Conservation (phyloP, 1,139 yeast species). For the Wickerhamiella pararugosa region DNA sequence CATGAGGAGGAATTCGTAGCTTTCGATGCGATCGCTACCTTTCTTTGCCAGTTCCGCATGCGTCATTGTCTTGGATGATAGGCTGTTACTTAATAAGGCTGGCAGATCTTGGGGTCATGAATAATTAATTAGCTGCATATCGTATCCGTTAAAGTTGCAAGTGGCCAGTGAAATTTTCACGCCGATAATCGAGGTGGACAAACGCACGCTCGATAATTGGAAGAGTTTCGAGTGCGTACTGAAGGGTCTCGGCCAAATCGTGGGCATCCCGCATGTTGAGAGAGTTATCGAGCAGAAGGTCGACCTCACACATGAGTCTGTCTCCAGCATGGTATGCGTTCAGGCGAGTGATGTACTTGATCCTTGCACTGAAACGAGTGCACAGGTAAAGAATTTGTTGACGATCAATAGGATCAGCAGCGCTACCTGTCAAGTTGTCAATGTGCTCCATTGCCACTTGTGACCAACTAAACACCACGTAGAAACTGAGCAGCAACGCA, state of each 20-base stretch:
- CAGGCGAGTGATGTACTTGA: conserved; percentile 48
- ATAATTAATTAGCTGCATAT: too few relatives aligned
- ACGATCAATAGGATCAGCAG: conserved; percentile 47
- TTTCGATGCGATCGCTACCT: conserved; percentile 36
- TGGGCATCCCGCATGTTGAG: conserved; percentile 53
- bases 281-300: conserved; percentile 42
- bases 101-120: neutral
- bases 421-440: conserved; percentile 59
- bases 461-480: conserved; percentile 51
- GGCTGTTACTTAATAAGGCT: neutral
- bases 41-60: conserved; percentile 16
- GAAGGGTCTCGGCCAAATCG: conserved; percentile 69
- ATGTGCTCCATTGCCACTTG: conserved; percentile 52
- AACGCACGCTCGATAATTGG: conserved; percentile 70
- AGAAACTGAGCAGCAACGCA: conserved; percentile 46
- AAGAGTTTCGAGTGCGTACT: conserved; percentile 62
- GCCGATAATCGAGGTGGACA: conserved; percentile 57
- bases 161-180: conserved; percentile 28
- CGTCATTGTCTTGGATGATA: conserved; percentile 1
- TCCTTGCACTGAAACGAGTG: conserved; percentile 52
- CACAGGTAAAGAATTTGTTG: conserved; percentile 55
- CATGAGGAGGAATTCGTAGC: conserved; percentile 41
- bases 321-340: conserved; percentile 73
- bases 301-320: conserved; percentile 60
- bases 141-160: conserved; percentile 13